phyloP scores from a whole-genome alignment of 2,329 filamentous ascomycete species.

The Trichophyton verrucosum region DNA sequence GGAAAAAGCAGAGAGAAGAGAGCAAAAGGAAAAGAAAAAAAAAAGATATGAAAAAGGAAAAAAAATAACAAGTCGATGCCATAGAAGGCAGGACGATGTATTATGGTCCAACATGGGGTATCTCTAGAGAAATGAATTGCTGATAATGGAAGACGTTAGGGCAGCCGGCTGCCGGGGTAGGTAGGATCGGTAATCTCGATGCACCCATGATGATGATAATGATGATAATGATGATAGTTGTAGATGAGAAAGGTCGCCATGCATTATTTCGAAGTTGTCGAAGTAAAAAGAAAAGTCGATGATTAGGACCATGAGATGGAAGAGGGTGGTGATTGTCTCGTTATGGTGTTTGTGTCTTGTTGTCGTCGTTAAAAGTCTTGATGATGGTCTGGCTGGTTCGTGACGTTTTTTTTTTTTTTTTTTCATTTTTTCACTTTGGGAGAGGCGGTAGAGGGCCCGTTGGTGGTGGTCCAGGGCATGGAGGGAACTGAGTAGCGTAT shows the following conservation, averaged over 20 bases:
- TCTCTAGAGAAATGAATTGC: slow-evolving; percentile 2
- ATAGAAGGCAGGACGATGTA: slow-evolving; percentile 4
- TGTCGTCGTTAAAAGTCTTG: not conserved
- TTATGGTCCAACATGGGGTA: slow-evolving; percentile 5
- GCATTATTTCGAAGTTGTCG: not conserved
- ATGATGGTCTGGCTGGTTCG: no score
- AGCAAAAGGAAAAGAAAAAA: not conserved
- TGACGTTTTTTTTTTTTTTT: not conserved
- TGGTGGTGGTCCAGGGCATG: slow-evolving; percentile 16
- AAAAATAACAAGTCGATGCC: not conserved
- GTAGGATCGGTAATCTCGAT: no score
- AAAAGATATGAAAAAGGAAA: not conserved
- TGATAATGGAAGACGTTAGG: slow-evolving; percentile 1
- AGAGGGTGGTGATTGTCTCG: not conserved
- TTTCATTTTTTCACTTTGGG: slow-evolving; percentile 11
- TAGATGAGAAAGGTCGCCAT: slow-evolving; percentile 2
- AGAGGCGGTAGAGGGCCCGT: slow-evolving; percentile 16
- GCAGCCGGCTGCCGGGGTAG: slow-evolving; percentile 11
- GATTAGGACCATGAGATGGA: not conserved
- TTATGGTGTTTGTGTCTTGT: not conserved
- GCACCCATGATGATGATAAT: not conserved
- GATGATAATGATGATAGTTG: not conserved
- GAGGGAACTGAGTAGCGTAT: slow-evolving; percentile 15
- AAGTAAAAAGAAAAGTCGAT: not conserved
- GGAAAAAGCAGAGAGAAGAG: not conserved